Conservation (phyloP, 345 rosid species). For the Combretum micranthum region DNA sequence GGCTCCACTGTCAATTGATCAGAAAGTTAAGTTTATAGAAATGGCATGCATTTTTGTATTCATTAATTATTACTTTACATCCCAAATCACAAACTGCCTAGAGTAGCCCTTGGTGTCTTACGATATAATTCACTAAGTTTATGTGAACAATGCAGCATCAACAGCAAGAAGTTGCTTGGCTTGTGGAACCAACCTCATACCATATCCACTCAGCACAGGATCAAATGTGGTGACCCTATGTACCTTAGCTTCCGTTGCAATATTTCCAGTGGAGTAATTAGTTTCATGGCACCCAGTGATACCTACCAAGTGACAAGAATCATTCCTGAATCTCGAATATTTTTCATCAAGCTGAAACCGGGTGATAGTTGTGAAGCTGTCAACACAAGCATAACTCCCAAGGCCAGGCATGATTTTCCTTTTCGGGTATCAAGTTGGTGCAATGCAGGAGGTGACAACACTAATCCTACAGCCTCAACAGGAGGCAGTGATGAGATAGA, state of each 20-base stretch:
- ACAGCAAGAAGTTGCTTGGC: constrained; percentile 33
- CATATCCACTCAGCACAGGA: constrained; percentile 61
- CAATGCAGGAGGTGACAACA: constrained; percentile 11
- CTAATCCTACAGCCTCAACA: constrained; percentile 11
- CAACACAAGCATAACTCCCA: not conserved
- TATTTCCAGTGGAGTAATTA: constrained; percentile 31
- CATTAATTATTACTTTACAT: no score
- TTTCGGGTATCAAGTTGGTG: constrained; percentile 1
- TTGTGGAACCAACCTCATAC: constrained; percentile 44
- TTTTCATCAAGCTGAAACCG: constrained; percentile 20
- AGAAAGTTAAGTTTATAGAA: no score
- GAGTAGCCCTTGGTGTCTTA: no score
- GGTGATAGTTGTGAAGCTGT: constrained; percentile 9
- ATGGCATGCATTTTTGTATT: no score
- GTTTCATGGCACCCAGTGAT: constrained; percentile 23
- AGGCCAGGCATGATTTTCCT: constrained; percentile 12
- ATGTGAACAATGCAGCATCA: constrained; percentile 26
- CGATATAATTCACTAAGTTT: not conserved
- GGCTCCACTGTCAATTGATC: no score
- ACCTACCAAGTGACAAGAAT: constrained; percentile 38
- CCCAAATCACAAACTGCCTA: no score
- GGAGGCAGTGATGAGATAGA: constrained; percentile 38
- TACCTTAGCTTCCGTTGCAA: constrained; percentile 48
- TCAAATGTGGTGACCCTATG: constrained; percentile 52
- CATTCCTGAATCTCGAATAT: constrained; percentile 23